Evolutionary conservation across 192 early-diverging fungal species (phyloP).

Genomic region (Chytriomyces sp.): DNA sequence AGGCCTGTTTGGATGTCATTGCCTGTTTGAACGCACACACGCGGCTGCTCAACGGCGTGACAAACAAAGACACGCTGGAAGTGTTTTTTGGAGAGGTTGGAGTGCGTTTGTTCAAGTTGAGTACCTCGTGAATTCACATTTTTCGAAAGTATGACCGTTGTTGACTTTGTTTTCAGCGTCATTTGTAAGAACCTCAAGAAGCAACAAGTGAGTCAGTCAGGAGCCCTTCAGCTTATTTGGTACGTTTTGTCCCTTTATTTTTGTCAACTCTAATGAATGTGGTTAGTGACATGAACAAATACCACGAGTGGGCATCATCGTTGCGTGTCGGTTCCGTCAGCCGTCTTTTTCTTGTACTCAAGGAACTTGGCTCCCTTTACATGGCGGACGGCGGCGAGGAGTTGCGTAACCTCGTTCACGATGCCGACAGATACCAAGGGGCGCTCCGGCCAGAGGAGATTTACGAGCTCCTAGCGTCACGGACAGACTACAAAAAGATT

Average conservation of each 20-base stretch:
- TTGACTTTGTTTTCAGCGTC: constrained; percentile 49
- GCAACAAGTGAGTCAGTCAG: constrained; percentile 77
- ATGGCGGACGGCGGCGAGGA: constrained; percentile 72
- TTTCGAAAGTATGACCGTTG: background rate
- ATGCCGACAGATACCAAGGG: constrained; percentile 73
- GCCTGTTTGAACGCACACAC: constrained; percentile 78
- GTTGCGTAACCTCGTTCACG: constrained; percentile 76
- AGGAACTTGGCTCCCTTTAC: constrained; percentile 81
- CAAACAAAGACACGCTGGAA: constrained; percentile 84
- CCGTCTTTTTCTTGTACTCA: constrained; percentile 76
- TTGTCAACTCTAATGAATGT: background rate
- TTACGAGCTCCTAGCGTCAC: constrained; percentile 75
- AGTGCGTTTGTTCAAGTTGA: constrained; percentile 83
- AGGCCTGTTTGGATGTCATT: constrained; percentile 76
- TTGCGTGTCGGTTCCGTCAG: constrained; percentile 64
- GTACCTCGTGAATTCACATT: constrained; percentile 2
- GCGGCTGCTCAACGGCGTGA: constrained; percentile 69
- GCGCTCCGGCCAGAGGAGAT: constrained; percentile 76
- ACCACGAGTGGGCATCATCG: constrained; percentile 70
- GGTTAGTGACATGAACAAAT: constrained; percentile 73
- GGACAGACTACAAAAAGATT: constrained; percentile 80
- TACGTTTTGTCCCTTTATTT: constrained; percentile 20
- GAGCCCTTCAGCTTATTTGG: constrained; percentile 89
- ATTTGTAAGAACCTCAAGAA: constrained; percentile 83
- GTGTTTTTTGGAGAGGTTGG: constrained; percentile 91